A percentile compares a stretch with the other conserved stretches of the same genome.
Conservation (phyloP, 2,329 filamentous ascomycete genomes). For the Colletotrichum nymphaeae region DNA sequence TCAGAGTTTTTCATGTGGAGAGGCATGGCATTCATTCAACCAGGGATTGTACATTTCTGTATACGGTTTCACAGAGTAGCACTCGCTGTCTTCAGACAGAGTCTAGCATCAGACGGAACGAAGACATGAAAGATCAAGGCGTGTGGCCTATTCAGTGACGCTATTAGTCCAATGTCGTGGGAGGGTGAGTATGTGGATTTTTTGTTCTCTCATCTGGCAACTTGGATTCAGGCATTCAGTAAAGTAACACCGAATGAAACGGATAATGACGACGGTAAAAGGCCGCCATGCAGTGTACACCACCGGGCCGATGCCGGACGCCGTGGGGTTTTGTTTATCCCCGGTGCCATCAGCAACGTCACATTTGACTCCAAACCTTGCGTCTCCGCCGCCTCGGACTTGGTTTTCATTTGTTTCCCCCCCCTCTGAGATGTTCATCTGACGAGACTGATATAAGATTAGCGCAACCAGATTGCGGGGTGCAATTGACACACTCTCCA, state of each 20-base stretch:
- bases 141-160: not conserved
- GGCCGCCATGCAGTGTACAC: too few species aligned
- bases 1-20: not conserved
- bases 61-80: constrained; percentile 8
- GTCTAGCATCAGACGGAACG: not conserved
- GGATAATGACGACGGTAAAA: not conserved
- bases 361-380: not conserved
- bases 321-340: not conserved
- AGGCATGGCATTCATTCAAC: constrained; percentile 18
- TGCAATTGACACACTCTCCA: not conserved
- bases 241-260: not conserved
- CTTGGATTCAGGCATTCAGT: too few species aligned
- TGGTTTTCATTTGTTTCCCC: not conserved
- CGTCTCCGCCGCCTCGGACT: not conserved
- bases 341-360: not conserved
- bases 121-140: constrained; percentile 6
- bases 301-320: not conserved
- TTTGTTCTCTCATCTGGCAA: too few species aligned
- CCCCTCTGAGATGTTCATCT: constrained; percentile 13
- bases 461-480: constrained; percentile 12
- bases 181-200: too few species aligned
- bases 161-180: too few species aligned
- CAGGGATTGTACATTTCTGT: constrained; percentile 19
- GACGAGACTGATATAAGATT: constrained; percentile 1
- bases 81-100: not conserved